Conservation (phyloP, 192 early-diverging fungal genomes). For the Linnemannia schmuckeri region DNA sequence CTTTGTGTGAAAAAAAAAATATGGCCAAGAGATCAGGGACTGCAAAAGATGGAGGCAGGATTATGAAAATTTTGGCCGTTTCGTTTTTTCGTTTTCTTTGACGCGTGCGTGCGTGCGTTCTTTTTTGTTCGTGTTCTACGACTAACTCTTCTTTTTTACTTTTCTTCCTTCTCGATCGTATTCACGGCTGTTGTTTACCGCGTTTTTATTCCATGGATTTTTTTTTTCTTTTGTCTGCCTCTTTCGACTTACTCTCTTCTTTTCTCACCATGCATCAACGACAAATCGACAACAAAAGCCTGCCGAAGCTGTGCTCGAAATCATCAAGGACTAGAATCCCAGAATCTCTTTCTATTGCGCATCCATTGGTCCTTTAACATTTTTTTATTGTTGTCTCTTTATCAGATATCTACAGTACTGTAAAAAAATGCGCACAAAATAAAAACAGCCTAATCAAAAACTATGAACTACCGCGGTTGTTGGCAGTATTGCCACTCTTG, state of each 20-base stretch:
- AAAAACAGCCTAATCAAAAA: neutral
- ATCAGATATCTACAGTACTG: neutral
- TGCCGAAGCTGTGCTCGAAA: conserved; percentile 32
- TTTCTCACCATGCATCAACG: too few species aligned
- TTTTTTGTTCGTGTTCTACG: neutral
- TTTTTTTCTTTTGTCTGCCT: neutral
- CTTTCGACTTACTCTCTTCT: neutral
- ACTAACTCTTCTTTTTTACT: neutral
- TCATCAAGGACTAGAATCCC: conserved; percentile 10
- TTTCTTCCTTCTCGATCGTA: neutral
- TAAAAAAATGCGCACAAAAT: neutral
- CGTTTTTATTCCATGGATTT: neutral
- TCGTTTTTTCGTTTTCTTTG: neutral
- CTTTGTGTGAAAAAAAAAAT: neutral
- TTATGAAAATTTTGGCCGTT: neutral
- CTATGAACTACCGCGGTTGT: neutral
- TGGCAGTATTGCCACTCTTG: neutral
- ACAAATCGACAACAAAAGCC: neutral
- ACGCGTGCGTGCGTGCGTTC: too few species aligned
- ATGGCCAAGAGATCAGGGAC: neutral
- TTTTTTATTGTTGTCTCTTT: neutral
- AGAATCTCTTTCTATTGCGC: neutral
- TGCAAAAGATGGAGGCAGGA: neutral
- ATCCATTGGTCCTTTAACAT: neutral
- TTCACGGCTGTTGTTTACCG: neutral